Base-by-base conservation (phyloP, 2,329 filamentous ascomycete genomes). In the Atkinsonella texensis region DNA sequence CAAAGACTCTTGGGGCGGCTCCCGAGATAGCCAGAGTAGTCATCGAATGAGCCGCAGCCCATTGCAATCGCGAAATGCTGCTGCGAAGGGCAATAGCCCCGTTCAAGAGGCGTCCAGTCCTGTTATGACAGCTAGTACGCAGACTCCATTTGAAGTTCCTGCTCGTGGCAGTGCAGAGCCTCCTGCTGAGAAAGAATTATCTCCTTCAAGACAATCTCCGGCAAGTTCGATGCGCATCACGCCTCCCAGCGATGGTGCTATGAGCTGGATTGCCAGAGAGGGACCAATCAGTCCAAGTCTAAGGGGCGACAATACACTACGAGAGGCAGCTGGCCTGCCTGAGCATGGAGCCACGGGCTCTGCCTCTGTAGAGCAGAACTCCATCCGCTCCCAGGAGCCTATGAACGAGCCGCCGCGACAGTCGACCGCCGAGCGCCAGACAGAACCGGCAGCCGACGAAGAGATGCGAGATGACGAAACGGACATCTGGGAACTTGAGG, bases 401-500 rank as follows among this genome's bases (percentile, higher is more conserved):
- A 55, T 32, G 0, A 55, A 58, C 41, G 57, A 60, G 13, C 55
- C 51, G 55, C 15, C 33, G 44, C 46, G 15, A 18, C 17, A 50
- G 20, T 23, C 46, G 11, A 38, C 17, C n/a, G 42, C 41, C 20
- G 40, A 40, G 39, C n/a, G 18, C 4, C 41, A n/a, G 13, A 38
- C 43, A 31, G 38, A 35, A 13, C 13, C 41, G 13, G 56, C 54
- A 2, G 53, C 56, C 2, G 54, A 58, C 8, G 46, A 59, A 46
- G 60, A 57, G 12, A 56, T 52, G 11, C 49, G 46, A 28, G 68
- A 69, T 28, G 72, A 74, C n/a, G 70, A 72, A 3, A 74, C 73
- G 11, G 67, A 81, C 55, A 70, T 82, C 11, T 82, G 78, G 77
- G 77, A 76, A 33, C 59, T 80, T 23, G 79, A 81, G 59, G 78